These are phyloP conservation scores for Acorus gramineus DNA, from an alignment of 106 monocot genomes.

Conservation along the genomic window DNA sequence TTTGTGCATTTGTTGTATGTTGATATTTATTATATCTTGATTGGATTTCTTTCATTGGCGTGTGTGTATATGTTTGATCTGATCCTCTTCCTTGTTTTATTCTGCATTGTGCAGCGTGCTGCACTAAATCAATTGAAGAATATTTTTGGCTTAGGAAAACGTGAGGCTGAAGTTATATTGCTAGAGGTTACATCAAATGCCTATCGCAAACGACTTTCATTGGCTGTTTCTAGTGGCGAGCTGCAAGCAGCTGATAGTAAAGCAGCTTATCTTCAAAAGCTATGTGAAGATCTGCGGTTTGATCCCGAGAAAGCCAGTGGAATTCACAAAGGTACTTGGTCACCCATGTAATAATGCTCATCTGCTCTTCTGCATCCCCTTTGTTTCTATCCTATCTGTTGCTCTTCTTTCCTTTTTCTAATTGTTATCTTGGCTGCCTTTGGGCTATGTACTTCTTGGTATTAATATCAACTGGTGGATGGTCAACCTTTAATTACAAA, in stretches of 20 bases:
- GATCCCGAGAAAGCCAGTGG: conserved; percentile 83
- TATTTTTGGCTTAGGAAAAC: conserved; percentile 92
- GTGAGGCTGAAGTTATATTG: conserved; percentile 75
- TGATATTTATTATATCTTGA: too few species aligned
- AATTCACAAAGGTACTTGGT: conserved; percentile 78
- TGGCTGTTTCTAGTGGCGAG: conserved; percentile 65
- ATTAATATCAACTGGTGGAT: too few species aligned
- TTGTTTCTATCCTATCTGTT: too few species aligned
- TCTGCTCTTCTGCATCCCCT: too few species aligned
- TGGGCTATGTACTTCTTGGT: too few species aligned
- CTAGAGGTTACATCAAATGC: conserved; percentile 64
- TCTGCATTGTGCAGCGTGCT: conserved; percentile 33
- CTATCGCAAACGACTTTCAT: conserved; percentile 74
- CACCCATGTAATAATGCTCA: too few species aligned
- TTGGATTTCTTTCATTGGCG: too few species aligned
- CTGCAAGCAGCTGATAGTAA: conserved; percentile 78
- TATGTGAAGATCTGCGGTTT: conserved; percentile 85
- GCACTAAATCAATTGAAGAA: conserved; percentile 80
- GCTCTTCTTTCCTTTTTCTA: too few species aligned
- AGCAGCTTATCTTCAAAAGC: conserved; percentile 82
- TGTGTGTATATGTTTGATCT: neutral
- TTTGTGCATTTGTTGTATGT: too few species aligned
- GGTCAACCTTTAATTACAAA: too few species aligned
- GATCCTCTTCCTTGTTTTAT: neutral
- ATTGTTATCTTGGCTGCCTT: too few species aligned